Evolutionary conservation across 495 filamentous ascomycete genomes (phyloP).

Genomic region (Penicillium macrosclerotiorum): DNA sequence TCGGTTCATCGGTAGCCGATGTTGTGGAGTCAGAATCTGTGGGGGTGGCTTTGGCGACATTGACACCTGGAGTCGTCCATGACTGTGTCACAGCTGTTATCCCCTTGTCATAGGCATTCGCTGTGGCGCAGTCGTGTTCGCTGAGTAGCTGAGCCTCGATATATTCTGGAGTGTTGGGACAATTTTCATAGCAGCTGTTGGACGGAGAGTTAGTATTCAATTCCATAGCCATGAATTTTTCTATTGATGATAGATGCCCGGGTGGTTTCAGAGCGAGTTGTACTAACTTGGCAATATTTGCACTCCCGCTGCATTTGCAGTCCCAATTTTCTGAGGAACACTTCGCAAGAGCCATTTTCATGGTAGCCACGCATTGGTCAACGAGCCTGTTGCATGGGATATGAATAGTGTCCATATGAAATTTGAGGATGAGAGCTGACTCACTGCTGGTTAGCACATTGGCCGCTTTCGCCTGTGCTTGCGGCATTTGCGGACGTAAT

Average conservation of each 20-base stretch:
- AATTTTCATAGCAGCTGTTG: slow-evolving; percentile 21
- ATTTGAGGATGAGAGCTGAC: no score
- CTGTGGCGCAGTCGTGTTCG: slow-evolving; percentile 19
- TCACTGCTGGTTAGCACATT: no score
- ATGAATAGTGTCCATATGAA: no score
- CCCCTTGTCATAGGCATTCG: slow-evolving; percentile 24
- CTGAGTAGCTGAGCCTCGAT: slow-evolving; percentile 15
- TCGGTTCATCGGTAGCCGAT: slow-evolving; percentile 5
- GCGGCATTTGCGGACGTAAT: no score
- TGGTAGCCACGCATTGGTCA: slow-evolving; percentile 15
- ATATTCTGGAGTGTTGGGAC: slow-evolving; percentile 14
- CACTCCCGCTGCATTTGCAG: slow-evolving; percentile 24
- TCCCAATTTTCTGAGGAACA: slow-evolving; percentile 21
- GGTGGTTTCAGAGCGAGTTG: background rate
- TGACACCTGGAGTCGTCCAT: slow-evolving; percentile 17
- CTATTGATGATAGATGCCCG: background rate
- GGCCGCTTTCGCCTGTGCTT: no score
- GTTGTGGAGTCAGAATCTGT: background rate
- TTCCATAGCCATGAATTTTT: background rate
- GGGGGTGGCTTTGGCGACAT: slow-evolving; percentile 7
- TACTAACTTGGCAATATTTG: slow-evolving; percentile 28
- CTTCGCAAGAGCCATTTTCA: slow-evolving; percentile 13
- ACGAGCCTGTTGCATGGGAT: slow-evolving; percentile 21
- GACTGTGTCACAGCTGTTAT: slow-evolving; percentile 11
- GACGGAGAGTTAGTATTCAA: background rate